These are phyloP conservation scores for Fusarium floridanum DNA, from an alignment of 2,329 filamentous ascomycete species.

Conservation along the genomic window DNA sequence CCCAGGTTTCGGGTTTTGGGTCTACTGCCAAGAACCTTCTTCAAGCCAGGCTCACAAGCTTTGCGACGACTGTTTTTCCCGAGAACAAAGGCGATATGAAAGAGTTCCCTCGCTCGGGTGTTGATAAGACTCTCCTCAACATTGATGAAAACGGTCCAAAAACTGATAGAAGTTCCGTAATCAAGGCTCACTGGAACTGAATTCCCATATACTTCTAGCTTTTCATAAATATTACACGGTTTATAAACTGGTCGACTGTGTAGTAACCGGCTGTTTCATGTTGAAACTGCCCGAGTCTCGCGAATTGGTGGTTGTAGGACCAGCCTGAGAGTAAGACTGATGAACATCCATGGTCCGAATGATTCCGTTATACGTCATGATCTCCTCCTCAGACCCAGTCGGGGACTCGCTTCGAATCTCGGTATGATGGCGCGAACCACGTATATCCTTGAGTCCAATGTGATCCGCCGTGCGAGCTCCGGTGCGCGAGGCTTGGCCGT, in stretches of 20 bases:
- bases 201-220: not conserved
- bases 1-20: not conserved
- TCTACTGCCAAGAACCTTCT: not conserved
- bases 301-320: constrained; percentile 5
- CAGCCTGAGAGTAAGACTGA: constrained; percentile 20
- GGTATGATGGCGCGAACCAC: constrained; percentile 37
- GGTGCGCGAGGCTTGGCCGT: constrained; percentile 22
- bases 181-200: not conserved
- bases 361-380: constrained; percentile 55
- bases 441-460: constrained; percentile 43
- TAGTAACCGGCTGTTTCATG: constrained; percentile 2
- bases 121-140: not conserved
- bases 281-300: constrained; percentile 8
- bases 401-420: constrained; percentile 52
- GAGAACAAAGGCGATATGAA: not conserved
- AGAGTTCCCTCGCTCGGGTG: not conserved
- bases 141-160: not conserved
- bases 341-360: constrained; percentile 26
- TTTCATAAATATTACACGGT: not conserved
- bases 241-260: constrained; percentile 4
- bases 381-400: constrained; percentile 53
- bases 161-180: not conserved
- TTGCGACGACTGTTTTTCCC: not conserved
- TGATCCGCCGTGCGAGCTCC: constrained; percentile 16
- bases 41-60: not conserved